Base-by-base conservation (phyloP, 805 yeast genomes). In the Candida dendrica region DNA sequence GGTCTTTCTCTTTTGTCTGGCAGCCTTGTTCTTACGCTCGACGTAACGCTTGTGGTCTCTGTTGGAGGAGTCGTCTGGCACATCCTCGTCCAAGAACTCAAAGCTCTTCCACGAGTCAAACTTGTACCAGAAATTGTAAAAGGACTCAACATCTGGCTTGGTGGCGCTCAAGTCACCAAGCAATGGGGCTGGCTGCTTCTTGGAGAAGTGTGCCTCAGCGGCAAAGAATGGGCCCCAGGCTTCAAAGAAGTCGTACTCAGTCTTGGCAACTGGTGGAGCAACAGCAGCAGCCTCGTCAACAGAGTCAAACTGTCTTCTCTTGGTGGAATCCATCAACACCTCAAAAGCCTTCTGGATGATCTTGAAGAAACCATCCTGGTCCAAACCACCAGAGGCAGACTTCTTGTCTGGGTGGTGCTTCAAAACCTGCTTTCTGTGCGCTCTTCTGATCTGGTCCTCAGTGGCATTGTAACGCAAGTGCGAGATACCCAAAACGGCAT, bases 41-140 rank as follows among this genome's bases (percentile, higher is more conserved):
- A 90, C 83, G 75, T 88, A 86, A 72, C 98, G 95, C 75, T 93
- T 93, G 79, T 93, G 95, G 66, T 93, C 98, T 77, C 98, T 89
- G 81, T 93, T 93, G 47, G 96, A 85, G 44, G 97, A 86, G 69
- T 93, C 98, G 72, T 93, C 98, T 55, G 98, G 98, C 59, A 90
- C 96, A 63, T 93, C 98, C 74, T 93, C 98, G 63, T 93, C 98
- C 65, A 89, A 78, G 72, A 90, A 93, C 72, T 93, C 98, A 63
- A 93, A 93, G 38, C 95, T 75, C 75, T 96, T 86, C 98, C 98
- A 93, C 17, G 98, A 91, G 69, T 93, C 96, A 52, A 90, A 86
- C 65, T 84, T 82, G 66, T 82, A 82, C 84, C 93, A 93, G 79
- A 88, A 91, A 53, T 79, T 76, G 75, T 91, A 91, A 71, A 95